These are phyloP conservation scores for Moesziomyces aphidis DNA, from an alignment of 1,284 basidiomycete species.

Conservation along the genomic window DNA sequence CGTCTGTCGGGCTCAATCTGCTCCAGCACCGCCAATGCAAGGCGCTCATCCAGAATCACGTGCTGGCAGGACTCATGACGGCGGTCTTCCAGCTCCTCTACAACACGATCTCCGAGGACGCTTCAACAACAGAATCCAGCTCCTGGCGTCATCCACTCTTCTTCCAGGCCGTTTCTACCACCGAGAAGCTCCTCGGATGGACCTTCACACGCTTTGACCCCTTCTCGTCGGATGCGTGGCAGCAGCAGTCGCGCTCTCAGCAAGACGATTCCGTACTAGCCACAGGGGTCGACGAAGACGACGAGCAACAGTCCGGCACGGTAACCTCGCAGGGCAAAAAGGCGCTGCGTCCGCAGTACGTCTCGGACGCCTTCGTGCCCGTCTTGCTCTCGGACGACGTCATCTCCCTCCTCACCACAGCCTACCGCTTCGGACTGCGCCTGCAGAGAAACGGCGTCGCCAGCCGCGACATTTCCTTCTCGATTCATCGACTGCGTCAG, in stretches of 20 bases:
- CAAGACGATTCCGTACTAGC: slow-evolving; percentile 24
- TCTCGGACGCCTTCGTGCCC: slow-evolving; percentile 34
- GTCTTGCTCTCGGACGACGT: slow-evolving; percentile 49
- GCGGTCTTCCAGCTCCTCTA: slow-evolving; percentile 48
- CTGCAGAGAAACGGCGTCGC: slow-evolving; percentile 17
- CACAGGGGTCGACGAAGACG: slow-evolving; percentile 30
- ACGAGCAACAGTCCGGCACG: slow-evolving; percentile 13
- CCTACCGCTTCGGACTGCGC: slow-evolving; percentile 38
- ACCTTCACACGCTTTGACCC: slow-evolving; percentile 50
- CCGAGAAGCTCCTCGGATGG: slow-evolving; percentile 55
- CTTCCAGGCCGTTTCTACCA: slow-evolving; percentile 41
- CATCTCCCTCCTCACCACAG: slow-evolving; percentile 44
- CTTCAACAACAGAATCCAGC: slow-evolving; percentile 7
- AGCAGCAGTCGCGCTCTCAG: slow-evolving; percentile 33
- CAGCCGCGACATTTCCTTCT: slow-evolving; percentile 38
- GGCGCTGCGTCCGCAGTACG: slow-evolving; percentile 17
- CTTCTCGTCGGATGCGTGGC: slow-evolving; percentile 38
- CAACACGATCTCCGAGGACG: slow-evolving; percentile 37
- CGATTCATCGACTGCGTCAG: slow-evolving; percentile 47
- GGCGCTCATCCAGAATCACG: slow-evolving; percentile 44
- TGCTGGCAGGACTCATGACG: slow-evolving; percentile 49
- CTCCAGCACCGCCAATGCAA: slow-evolving; percentile 59
- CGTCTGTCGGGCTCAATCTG: slow-evolving; percentile 46
- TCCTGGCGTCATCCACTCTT: slow-evolving; percentile 36
- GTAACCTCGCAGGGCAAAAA: slow-evolving; percentile 11